A percentile compares a stretch with the other conserved stretches of the same genome.
These are phyloP conservation scores for Jatropha multifida DNA, from an alignment of 441 rosid genomes.

Conservation along the genomic window DNA sequence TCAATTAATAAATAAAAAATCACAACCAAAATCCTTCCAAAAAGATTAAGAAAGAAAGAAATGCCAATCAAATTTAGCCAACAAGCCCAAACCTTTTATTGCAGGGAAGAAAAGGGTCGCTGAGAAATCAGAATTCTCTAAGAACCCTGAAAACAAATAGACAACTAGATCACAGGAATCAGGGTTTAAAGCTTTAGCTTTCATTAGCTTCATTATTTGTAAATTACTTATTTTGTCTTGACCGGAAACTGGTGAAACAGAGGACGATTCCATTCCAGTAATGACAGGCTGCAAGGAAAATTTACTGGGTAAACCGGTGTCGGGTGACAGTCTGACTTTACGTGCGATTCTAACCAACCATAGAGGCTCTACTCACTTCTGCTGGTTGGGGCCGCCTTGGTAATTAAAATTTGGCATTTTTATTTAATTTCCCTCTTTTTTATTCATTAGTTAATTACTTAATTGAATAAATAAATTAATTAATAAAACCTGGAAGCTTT, in stretches of 20 bases:
- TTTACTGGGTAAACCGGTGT: constrained; percentile 18
- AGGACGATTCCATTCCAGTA: background rate
- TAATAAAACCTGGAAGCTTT: too few species aligned
- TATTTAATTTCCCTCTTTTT: background rate
- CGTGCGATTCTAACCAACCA: background rate
- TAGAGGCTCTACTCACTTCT: background rate
- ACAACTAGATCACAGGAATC: background rate
- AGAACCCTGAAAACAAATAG: constrained; percentile 12
- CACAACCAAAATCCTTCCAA: background rate
- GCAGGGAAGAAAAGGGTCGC: background rate
- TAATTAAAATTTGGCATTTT: background rate
- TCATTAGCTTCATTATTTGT: background rate
- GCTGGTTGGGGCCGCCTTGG: background rate
- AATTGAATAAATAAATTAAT: too few species aligned
- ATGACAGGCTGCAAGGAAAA: background rate
- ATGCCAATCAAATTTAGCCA: background rate
- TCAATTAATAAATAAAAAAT: background rate
- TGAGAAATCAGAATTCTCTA: constrained; percentile 12
- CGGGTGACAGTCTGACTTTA: constrained; percentile 13
- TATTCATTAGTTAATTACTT: too few species aligned
- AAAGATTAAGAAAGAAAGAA: background rate
- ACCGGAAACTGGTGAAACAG: constrained; percentile 6
- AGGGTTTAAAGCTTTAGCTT: background rate
- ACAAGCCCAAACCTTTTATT: constrained; percentile 22
- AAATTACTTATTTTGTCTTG: background rate